Percentiles rank a stretch among this genome's conserved stretches.
phyloP scores from a whole-genome alignment of 345 rosid genomes.

The Euphorbia peplus region DNA sequence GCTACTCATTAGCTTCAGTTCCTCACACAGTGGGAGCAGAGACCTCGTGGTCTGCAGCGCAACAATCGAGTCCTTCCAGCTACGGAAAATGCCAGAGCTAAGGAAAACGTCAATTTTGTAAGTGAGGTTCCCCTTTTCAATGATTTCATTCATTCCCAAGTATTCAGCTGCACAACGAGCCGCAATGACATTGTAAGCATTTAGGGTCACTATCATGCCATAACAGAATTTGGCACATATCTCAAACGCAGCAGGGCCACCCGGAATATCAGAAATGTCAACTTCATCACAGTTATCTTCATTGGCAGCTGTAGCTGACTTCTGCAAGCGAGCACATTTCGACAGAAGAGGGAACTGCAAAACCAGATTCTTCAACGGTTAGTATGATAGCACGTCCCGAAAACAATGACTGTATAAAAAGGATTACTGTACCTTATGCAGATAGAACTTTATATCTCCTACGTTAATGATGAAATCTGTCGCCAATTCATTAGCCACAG shows the following conservation, averaged over 20 bases:
- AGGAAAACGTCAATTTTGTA: conserved; percentile 83
- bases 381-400: background rate
- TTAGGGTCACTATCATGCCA: conserved; percentile 75
- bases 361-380: conserved; percentile 6
- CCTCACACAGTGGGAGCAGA: conserved; percentile 57
- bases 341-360: conserved; percentile 87
- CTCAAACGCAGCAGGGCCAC: conserved; percentile 78
- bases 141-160: conserved; percentile 69
- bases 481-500: conserved; percentile 67
- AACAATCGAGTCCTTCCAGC: conserved; percentile 93
- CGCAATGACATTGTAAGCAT: conserved; percentile 68
- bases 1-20: conserved; percentile 50
- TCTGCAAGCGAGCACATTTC: conserved; percentile 62
- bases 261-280: conserved; percentile 66
- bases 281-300: conserved; percentile 50
- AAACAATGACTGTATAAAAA: background rate
- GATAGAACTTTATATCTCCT: conserved; percentile 57
- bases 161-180: conserved; percentile 80
- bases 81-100: conserved; percentile 60
- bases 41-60: conserved; percentile 63
- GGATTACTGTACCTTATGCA: conserved; percentile 68
- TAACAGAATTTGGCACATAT: conserved; percentile 84
- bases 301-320: conserved; percentile 40
- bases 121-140: conserved; percentile 77
- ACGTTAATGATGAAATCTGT: conserved; percentile 57